These are phyloP conservation scores for Diplocarpon mali DNA, from an alignment of 2,329 filamentous ascomycete genomes.

Conservation along the genomic window DNA sequence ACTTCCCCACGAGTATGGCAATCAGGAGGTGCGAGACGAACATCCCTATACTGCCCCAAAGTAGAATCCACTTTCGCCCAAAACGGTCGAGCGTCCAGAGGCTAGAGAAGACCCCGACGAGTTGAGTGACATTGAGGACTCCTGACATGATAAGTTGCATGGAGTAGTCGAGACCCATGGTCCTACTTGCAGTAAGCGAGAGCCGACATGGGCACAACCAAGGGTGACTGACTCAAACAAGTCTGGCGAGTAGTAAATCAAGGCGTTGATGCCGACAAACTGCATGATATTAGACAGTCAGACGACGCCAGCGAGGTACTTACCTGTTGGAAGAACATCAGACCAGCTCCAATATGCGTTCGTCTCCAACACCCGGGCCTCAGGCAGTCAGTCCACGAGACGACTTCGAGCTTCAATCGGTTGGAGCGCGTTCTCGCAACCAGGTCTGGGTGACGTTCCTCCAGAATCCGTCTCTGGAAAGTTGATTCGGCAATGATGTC, in stretches of 20 bases:
- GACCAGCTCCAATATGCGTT: constrained; percentile 33
- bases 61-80: constrained; percentile 49
- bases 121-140: constrained; percentile 59
- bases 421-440: constrained; percentile 23
- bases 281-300: not conserved
- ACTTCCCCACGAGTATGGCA: constrained; percentile 32
- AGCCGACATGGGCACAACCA: not conserved
- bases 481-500: constrained; percentile 36
- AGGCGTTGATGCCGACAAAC: constrained; percentile 33
- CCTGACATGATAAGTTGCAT: constrained; percentile 31
- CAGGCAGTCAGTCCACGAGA: constrained; percentile 34
- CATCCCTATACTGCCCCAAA: constrained; percentile 55
- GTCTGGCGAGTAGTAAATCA: constrained; percentile 35
- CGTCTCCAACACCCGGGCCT: constrained; percentile 33
- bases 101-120: constrained; percentile 51
- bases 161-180: not conserved
- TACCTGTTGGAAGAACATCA: constrained; percentile 38
- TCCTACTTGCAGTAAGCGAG: constrained; percentile 37
- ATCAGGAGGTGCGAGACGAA: constrained; percentile 49
- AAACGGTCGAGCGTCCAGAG: constrained; percentile 55
- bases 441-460: not conserved
- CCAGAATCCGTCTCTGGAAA: constrained; percentile 21
- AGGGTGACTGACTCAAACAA: constrained; percentile 39
- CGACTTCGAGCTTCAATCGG: constrained; percentile 30
- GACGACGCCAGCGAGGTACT: not conserved